phyloP scores from a whole-genome alignment of 805 yeast genomes.

The Zygosaccharomyces bisporus region DNA sequence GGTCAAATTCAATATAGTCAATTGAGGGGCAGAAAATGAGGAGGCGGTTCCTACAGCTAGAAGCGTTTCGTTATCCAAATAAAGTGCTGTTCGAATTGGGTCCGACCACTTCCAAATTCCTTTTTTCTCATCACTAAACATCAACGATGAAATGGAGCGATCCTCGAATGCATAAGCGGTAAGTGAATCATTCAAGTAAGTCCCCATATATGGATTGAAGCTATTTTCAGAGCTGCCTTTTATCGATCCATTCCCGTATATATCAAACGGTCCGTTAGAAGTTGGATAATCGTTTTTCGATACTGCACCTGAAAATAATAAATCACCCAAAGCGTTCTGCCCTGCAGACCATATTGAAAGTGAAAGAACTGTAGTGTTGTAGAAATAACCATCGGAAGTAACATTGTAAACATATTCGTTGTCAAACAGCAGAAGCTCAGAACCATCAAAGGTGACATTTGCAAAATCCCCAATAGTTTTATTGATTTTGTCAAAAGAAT shows the following conservation, averaged over 20 bases:
- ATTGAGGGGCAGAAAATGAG: conserved; percentile 10
- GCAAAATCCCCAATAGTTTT: conserved; percentile 10
- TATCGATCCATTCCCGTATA: conserved; percentile 19
- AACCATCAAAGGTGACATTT: conserved; percentile 22
- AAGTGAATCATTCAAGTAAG: conserved; percentile 45
- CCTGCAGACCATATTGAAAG: conserved; percentile 29
- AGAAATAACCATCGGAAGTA: conserved; percentile 18
- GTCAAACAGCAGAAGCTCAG: conserved; percentile 27
- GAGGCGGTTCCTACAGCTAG: conserved; percentile 23
- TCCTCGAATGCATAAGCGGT: conserved; percentile 59
- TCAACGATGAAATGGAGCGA: conserved; percentile 8
- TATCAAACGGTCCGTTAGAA: conserved; percentile 21
- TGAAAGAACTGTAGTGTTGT: conserved; percentile 27
- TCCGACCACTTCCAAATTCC: conserved; percentile 21
- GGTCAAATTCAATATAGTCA: conserved; percentile 37
- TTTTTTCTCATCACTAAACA: conserved; percentile 9
- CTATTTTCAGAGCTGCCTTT: conserved; percentile 2
- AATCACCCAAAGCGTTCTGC: conserved; percentile 31
- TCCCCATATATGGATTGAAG: conserved; percentile 34
- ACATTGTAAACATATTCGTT: conserved; percentile 32
- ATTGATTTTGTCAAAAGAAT: conserved; percentile 12
- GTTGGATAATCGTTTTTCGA: conserved; percentile 15
- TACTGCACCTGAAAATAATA: conserved; percentile 36
- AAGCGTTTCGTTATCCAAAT: conserved; percentile 26
- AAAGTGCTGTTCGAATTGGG: conserved; percentile 24